Base-by-base conservation (phyloP, 164 flowering plant species). In the Santalum album region DNA sequence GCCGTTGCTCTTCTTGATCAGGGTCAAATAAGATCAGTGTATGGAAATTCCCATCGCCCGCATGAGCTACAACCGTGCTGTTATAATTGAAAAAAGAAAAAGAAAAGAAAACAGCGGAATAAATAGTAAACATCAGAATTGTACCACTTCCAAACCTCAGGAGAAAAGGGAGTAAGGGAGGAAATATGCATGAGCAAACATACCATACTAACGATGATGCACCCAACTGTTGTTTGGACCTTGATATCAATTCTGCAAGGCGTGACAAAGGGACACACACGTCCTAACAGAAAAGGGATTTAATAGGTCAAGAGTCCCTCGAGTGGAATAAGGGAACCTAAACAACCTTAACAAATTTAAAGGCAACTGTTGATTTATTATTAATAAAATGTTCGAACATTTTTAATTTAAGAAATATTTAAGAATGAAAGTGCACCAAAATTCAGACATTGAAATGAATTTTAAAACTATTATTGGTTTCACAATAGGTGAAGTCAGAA, bases 11-110 rank as follows among this genome's bases (percentile, higher is more conserved):
- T 57, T 84, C 94, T 19, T 72, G 12, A 49, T 58, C 68, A 27
- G 98, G 96, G 55, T 92, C 96, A 76, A 92, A 92, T 6, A 92
- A 66, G 62, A 92, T 76, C n/a, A 84, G 58, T 0, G 91, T 72
- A 66, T 92, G 98, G 74, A 92, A 86, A 74, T 92, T 92, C 26
- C 98, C 98, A 66, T 92, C 98, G 72, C 98, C 98, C 65, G 98
- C 98, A 89, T 92, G 98, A 64, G 98, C 96, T 71, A 92, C 68
- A 35, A 92, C 85, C 0, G 91, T 73, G 77, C 98, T 91, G 85
- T 55, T 20, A 59, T 49, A n/a, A n/a, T n/a, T n/a, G 55, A 22
- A 40, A 61, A 54, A 17, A 34, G 56, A 19, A n/a, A 10, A 49
- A 9, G 17, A 20, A 9, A 38, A 38, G 17, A 38, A 32, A n/a